A percentile compares a stretch with the other conserved stretches of the same genome.
These are phyloP conservation scores for Onygena corvina DNA, from an alignment of 2,329 filamentous ascomycete genomes.

Conservation along the genomic window DNA sequence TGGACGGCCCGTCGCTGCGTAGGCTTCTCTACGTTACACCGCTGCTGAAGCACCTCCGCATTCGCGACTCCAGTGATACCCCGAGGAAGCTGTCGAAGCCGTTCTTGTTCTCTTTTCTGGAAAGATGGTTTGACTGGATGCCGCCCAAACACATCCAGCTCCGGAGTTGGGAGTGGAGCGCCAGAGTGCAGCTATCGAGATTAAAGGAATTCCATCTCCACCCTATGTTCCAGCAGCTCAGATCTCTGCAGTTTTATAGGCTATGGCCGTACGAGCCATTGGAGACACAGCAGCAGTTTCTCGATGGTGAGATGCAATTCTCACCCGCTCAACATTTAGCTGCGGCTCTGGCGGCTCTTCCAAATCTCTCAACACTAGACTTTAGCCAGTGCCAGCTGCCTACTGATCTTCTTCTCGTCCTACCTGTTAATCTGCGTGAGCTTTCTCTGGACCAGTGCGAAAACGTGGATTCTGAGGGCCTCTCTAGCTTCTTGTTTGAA, in stretches of 20 bases:
- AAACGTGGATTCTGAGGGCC: conserved; percentile 54
- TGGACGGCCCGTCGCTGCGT: conserved; percentile 39
- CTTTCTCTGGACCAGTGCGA: conserved; percentile 71
- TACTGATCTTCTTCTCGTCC: conserved; percentile 51
- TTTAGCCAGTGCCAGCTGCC: conserved; percentile 66
- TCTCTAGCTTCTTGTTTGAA: conserved; percentile 53
- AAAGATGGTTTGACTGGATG: conserved; percentile 50
- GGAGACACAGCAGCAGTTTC: conserved; percentile 7
- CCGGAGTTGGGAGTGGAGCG: conserved; percentile 47
- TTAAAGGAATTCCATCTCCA: conserved; percentile 44
- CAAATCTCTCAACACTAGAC: conserved; percentile 52
- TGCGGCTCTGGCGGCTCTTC: conserved; percentile 46
- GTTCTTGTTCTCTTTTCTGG: conserved; percentile 8
- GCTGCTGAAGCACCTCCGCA: conserved; percentile 55
- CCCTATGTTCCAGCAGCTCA: conserved; percentile 40
- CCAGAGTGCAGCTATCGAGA: conserved; percentile 36
- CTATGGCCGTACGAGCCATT: conserved; percentile 15
- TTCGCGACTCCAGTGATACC: conserved; percentile 46
- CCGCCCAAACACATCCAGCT: conserved; percentile 38
- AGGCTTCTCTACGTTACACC: conserved; percentile 52
- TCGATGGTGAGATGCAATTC: conserved; percentile 15
- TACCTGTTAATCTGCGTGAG: conserved; percentile 54
- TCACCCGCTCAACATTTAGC: conserved; percentile 19
- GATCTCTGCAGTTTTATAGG: conserved; percentile 29
- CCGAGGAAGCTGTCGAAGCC: neutral